A percentile compares a stretch with the other conserved stretches of the same genome.
Evolutionary conservation across 805 yeast species (phyloP).

Genomic region (Lipomyces sp.): DNA sequence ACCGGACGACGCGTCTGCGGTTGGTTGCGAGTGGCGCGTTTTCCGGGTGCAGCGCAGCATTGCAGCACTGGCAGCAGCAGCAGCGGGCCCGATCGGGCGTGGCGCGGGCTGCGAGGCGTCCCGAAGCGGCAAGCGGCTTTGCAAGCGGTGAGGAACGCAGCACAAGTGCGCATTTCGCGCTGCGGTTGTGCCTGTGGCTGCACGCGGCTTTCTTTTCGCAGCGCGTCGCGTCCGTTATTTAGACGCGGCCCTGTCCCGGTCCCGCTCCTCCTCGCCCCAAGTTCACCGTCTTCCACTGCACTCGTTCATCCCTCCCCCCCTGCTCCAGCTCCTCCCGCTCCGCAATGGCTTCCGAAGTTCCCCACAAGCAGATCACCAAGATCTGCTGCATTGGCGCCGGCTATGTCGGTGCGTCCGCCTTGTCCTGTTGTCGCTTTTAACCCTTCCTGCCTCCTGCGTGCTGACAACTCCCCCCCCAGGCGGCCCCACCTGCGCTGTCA

Average conservation of each 20-base stretch:
- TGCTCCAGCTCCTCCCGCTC: background rate
- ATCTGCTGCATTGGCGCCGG: slow-evolving; percentile 39
- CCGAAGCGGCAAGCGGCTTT: background rate
- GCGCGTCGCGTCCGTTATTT: slow-evolving; percentile 4
- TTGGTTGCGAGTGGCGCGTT: too few relatives aligned
- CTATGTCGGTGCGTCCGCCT: slow-evolving; percentile 30
- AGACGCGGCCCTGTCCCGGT: slow-evolving; percentile 1
- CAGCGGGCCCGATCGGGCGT: too few relatives aligned
- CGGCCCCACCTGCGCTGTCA: slow-evolving; percentile 37
- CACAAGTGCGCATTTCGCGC: slow-evolving; percentile 3
- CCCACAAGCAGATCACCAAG: slow-evolving; percentile 28
- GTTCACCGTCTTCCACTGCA: background rate
- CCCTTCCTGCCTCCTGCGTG: background rate
- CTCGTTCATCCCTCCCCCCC: background rate
- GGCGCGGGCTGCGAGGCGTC: too few relatives aligned
- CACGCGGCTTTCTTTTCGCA: background rate
- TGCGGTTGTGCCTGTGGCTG: slow-evolving; percentile 5
- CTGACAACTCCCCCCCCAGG: slow-evolving; percentile 17
- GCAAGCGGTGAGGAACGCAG: background rate
- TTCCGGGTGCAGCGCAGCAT: too few relatives aligned
- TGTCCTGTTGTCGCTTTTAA: background rate
- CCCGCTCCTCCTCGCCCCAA: background rate
- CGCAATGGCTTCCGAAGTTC: slow-evolving; percentile 10
- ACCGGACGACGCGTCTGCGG: too few relatives aligned
- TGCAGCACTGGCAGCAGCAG: too few relatives aligned